Base-by-base conservation (phyloP, 495 filamentous ascomycete species). In the Tuber melanosporum region DNA sequence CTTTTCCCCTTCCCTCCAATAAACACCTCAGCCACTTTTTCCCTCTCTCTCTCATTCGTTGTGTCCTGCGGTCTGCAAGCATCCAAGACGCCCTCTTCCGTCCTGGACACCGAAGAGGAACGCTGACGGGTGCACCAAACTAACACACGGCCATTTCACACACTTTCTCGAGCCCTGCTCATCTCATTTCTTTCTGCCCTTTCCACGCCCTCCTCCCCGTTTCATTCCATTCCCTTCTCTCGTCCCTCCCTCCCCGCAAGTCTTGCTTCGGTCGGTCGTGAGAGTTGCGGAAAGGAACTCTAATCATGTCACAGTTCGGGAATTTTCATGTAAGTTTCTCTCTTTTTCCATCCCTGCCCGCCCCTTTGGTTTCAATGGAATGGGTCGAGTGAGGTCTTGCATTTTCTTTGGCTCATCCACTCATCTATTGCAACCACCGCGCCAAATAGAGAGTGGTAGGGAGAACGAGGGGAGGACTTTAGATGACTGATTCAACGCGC, bases 291-390 rank as follows among this genome's bases (percentile, higher is more conserved):
- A 77, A 74, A 80, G 78, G 79, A 77, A 78, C 76, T 70, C 45
- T 70, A 73, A 82, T 45, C 26, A 83, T 83, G 82, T 80, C 93
- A 74, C 90, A 93, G 81, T 97, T 95, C 86, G 94, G 94, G 74
- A 94, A 95, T 82, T 97, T 97, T 86, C 86, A 92, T 84, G 93
- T 97, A 87, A 87, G 92, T 88, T 82, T 69, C 72, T 39, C 57
- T 41, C 73, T 14, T 66, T 70, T 44, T n/a, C n/a, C 32, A n/a
- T 17, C 14, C n/a, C 32, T 12, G n/a, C 32, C 57, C 57, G 32
- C 57, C 70, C 43, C 42, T 19, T 70, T 62, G 32, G 39, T n/a
- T 57, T 57, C 52, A 73, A 82, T 73, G 66, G 43, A 70, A 43
- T 76, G 41, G 73, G 7, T 52, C 1, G 74, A 19, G 22, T 57